Evolutionary conservation across 495 filamentous ascomycete species (phyloP).

Genomic region (Penicillium manginii): DNA sequence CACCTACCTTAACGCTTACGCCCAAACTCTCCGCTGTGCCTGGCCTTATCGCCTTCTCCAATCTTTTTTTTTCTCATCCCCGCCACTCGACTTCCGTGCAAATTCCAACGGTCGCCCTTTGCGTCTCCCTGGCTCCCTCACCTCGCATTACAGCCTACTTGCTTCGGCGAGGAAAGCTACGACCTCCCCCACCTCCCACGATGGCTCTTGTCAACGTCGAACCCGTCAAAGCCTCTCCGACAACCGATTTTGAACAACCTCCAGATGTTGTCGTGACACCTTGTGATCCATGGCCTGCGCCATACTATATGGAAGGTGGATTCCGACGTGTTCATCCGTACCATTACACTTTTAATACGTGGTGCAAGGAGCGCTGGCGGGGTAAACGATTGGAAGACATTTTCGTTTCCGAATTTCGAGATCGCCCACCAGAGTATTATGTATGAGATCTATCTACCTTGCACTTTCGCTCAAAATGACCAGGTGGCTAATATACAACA

Average conservation of each 20-base stretch:
- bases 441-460: conserved; percentile 40
- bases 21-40: neutral
- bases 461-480: neutral
- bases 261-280: conserved; percentile 63
- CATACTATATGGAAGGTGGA: conserved; percentile 79
- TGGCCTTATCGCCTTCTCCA: conserved; percentile 3
- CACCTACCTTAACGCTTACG: neutral
- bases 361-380: conserved; percentile 88
- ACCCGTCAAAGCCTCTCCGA: conserved; percentile 33
- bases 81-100: neutral
- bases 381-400: conserved; percentile 75
- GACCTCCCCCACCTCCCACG: conserved; percentile 41
- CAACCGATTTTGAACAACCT: conserved; percentile 43
- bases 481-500: conserved; percentile 33
- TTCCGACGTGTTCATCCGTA: conserved; percentile 85
- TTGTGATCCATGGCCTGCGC: conserved; percentile 65
- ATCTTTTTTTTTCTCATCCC: conserved; percentile 2
- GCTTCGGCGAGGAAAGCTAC: conserved; percentile 54
- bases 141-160: conserved; percentile 61
- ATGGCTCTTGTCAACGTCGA: conserved; percentile 62
- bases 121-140: conserved; percentile 59
- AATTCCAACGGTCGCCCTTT: conserved; percentile 3
- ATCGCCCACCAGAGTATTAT: conserved; percentile 87
- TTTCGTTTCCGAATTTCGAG: conserved; percentile 76
- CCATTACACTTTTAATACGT: conserved; percentile 92